phyloP scores from a whole-genome alignment of 768 basidiomycete species.

The Boletus fagicola region DNA sequence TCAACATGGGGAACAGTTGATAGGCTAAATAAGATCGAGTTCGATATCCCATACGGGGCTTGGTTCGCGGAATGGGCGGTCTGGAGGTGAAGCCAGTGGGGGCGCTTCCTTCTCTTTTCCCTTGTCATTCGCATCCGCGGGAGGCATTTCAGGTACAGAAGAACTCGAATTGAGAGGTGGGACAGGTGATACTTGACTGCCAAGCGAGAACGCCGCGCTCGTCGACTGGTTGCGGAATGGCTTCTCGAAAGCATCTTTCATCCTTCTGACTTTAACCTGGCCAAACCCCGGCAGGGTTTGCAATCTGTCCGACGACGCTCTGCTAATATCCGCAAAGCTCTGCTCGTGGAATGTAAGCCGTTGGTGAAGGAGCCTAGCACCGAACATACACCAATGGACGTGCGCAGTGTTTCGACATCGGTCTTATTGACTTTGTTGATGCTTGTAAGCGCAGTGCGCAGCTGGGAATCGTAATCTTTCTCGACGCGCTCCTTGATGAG shows the following conservation, averaged over 20 bases:
- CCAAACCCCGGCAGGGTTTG: slow-evolving; percentile 90
- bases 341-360: slow-evolving; percentile 32
- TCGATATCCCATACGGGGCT: slow-evolving; percentile 79
- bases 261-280: slow-evolving; percentile 86
- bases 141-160: neutral
- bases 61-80: slow-evolving; percentile 36
- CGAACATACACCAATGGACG: slow-evolving; percentile 81
- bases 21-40: slow-evolving; percentile 43
- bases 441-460: slow-evolving; percentile 80
- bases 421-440: slow-evolving; percentile 97
- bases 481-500: slow-evolving; percentile 94
- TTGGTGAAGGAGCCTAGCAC: neutral
- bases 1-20: slow-evolving; percentile 15
- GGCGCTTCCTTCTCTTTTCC: slow-evolving; percentile 26
- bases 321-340: slow-evolving; percentile 85
- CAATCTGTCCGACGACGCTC: slow-evolving; percentile 69
- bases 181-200: slow-evolving; percentile 23
- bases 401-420: slow-evolving; percentile 88
- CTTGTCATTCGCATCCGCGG: slow-evolving; percentile 1
- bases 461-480: slow-evolving; percentile 79
- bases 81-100: slow-evolving; percentile 1
- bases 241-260: slow-evolving; percentile 88
- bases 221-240: slow-evolving; percentile 76
- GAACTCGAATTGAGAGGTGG: neutral
- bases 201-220: slow-evolving; percentile 38